Conservation (phyloP, 2,329 filamentous ascomycete genomes). For the Monosporascus sp. region DNA sequence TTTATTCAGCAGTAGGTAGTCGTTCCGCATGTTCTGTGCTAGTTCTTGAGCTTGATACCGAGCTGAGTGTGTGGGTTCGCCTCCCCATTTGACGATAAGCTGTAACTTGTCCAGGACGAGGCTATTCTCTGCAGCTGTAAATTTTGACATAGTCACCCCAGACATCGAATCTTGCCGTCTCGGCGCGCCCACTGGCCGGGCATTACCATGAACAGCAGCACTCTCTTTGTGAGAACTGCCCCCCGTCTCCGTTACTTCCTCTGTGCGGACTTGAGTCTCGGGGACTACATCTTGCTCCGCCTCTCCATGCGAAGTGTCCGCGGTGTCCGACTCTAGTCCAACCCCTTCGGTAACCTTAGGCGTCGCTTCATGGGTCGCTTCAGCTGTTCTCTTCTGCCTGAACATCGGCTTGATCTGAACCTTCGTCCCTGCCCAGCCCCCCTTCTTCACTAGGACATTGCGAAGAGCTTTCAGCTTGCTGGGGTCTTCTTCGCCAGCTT, state of each 20-base stretch:
- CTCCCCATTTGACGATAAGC: conserved; percentile 98
- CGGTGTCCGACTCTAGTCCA: conserved; percentile 25
- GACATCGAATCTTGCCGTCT: conserved; percentile 79
- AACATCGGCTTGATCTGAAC: conserved; percentile 99
- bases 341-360: conserved; percentile 30
- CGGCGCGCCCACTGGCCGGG: conserved; percentile 39
- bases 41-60: conserved; percentile 94
- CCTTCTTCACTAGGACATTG: conserved; percentile 87
- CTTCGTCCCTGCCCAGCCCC: conserved; percentile 90
- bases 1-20: conserved; percentile 85
- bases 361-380: conserved; percentile 30
- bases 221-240: conserved; percentile 9
- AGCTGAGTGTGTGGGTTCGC: conserved; percentile 94
- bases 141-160: conserved; percentile 86
- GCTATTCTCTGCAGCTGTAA: conserved; percentile 88
- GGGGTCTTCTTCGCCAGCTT: conserved; percentile 75
- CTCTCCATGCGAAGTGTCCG: conserved; percentile 17
- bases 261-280: conserved; percentile 12
- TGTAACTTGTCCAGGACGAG: conserved; percentile 93
- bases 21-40: conserved; percentile 92
- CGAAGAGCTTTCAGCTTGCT: conserved; percentile 81
- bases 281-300: conserved; percentile 17
- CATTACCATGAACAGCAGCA: conserved; percentile 15
- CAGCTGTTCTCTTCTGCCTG: conserved; percentile 73
- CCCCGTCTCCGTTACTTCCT: conserved; percentile 7